These are phyloP conservation scores for Candida schatavii DNA, from an alignment of 805 yeast genomes.

Conservation along the genomic window DNA sequence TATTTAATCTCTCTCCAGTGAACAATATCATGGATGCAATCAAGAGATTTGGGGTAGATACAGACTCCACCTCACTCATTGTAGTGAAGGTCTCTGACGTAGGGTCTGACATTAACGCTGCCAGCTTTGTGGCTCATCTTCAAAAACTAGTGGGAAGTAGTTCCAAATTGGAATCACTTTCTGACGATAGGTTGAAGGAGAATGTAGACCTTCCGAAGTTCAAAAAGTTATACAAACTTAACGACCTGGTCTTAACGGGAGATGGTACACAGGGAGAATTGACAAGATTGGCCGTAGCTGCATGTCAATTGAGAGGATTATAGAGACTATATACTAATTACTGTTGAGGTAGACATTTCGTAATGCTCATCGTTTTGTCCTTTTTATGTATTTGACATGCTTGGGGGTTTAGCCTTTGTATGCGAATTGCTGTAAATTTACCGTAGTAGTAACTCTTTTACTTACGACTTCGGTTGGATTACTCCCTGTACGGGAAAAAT, in stretches of 20 bases:
- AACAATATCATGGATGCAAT: slow-evolving; percentile 72
- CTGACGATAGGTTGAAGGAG: slow-evolving; percentile 21
- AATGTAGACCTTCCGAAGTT: slow-evolving; percentile 26
- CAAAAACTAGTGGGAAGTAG: slow-evolving; percentile 10
- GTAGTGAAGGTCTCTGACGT: slow-evolving; percentile 46
- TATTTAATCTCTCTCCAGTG: slow-evolving; percentile 66
- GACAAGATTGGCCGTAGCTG: slow-evolving; percentile 44
- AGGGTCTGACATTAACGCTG: slow-evolving; percentile 15
- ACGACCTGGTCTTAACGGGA: slow-evolving; percentile 21
- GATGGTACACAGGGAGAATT: slow-evolving; percentile 22
- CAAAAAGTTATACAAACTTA: slow-evolving; percentile 36
- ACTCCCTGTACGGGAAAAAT: neutral
- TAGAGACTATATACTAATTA: slow-evolving; percentile 14
- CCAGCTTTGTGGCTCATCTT: slow-evolving; percentile 35
- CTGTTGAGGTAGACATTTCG: neutral
- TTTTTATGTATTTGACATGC: neutral
- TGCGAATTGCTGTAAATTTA: slow-evolving; percentile 14
- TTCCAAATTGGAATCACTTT: slow-evolving; percentile 10
- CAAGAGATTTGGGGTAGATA: slow-evolving; percentile 65
- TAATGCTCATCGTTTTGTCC: neutral
- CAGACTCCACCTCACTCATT: slow-evolving; percentile 42
- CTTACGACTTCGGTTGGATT: neutral
- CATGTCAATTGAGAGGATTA: slow-evolving; percentile 48
- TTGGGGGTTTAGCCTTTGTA: slow-evolving; percentile 11
- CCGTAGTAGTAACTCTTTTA: neutral